A percentile compares a stretch with the other conserved stretches of the same genome.
Conservation (phyloP, 169 alveolate species). For the Cryptosporidium parvum region DNA sequence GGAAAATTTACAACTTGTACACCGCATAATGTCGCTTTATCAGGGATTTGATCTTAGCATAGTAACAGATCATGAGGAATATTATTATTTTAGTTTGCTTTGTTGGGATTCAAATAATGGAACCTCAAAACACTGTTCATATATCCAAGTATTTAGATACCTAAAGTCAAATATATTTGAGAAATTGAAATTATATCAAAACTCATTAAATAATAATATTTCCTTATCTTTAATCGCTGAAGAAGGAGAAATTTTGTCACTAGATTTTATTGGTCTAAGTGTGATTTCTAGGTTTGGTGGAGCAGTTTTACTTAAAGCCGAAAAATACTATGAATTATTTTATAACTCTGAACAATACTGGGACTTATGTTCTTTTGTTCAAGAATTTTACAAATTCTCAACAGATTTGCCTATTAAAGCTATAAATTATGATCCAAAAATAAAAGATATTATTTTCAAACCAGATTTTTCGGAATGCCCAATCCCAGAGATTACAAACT, state of each 20-base stretch:
- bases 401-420: slow-evolving; percentile 14
- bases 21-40: slow-evolving; percentile 26
- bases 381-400: slow-evolving; percentile 29
- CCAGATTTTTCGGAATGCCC: slow-evolving; percentile 36
- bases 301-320: slow-evolving; percentile 30
- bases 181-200: slow-evolving; percentile 27
- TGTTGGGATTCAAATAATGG: slow-evolving; percentile 12
- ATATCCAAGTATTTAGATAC: slow-evolving; percentile 47
- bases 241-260: slow-evolving; percentile 31
- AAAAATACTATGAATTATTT: slow-evolving; percentile 4
- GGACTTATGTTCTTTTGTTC: slow-evolving; percentile 41
- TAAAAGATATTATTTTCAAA: slow-evolving; percentile 14
- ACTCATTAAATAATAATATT: not conserved
- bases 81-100: not conserved
- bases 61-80: slow-evolving; percentile 2
- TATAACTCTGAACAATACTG: slow-evolving; percentile 32
- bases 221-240: slow-evolving; percentile 46
- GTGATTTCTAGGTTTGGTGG: slow-evolving; percentile 50
- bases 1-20: slow-evolving; percentile 1
- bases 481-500: not conserved
- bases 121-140: slow-evolving; percentile 26
- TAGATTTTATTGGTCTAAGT: slow-evolving; percentile 28
- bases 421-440: slow-evolving; percentile 13
- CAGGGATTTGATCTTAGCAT: slow-evolving; percentile 41
- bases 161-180: slow-evolving; percentile 31